phyloP scores from a whole-genome alignment of 306 rosid genomes.

The Fragaria iinumae region DNA sequence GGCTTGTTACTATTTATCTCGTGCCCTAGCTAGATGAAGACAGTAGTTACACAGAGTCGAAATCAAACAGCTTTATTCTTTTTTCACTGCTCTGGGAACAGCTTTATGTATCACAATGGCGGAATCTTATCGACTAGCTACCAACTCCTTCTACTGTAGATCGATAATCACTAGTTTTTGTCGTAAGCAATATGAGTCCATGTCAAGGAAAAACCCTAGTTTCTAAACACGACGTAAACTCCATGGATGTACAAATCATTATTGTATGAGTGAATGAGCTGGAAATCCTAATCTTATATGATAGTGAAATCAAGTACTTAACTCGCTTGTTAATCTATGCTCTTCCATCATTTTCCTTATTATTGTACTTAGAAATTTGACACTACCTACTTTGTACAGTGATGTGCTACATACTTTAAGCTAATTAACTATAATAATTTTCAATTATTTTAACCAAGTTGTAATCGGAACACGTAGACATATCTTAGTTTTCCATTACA shows the following conservation, averaged over 20 bases:
- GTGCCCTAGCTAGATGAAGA: not conserved
- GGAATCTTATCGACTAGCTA: not conserved
- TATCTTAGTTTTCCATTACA: not conserved
- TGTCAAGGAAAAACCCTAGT: not conserved
- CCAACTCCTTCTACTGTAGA: not conserved
- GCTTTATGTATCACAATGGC: not conserved
- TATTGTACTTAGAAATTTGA: not conserved
- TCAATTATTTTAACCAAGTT: not conserved
- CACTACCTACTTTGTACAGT: not conserved
- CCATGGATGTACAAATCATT: not conserved
- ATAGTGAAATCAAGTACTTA: not conserved
- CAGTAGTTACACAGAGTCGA: not conserved
- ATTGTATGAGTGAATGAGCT: not conserved
- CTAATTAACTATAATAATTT: not conserved
- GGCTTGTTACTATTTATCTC: not conserved
- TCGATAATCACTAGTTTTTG: not conserved
- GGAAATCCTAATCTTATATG: not conserved
- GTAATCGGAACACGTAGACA: too few species aligned
- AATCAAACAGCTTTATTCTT: not conserved
- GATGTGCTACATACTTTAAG: not conserved
- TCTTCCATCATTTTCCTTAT: too few species aligned
- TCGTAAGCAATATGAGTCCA: not conserved
- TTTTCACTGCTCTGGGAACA: not conserved
- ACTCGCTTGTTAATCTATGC: not conserved
- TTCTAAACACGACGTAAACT: not conserved